Conservation (phyloP, 345 rosid species). For the Gossypium anomalum region DNA sequence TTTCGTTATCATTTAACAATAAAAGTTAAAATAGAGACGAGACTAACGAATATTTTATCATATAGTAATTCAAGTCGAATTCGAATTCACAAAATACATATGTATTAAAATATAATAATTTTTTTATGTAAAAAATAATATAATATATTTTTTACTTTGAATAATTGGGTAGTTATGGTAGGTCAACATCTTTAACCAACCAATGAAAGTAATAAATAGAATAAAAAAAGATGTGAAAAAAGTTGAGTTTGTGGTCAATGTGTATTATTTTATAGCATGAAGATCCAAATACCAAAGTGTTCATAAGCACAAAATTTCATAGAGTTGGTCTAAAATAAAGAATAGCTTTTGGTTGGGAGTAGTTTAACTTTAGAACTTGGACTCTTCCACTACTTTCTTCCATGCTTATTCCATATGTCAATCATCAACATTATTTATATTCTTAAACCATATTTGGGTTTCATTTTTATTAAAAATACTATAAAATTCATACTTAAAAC, state of each 20-base stretch:
- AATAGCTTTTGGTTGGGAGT: background rate
- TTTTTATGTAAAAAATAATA: background rate
- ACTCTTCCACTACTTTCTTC: background rate
- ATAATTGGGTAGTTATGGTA: background rate
- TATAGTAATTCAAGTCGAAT: background rate
- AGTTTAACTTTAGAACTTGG: constrained; percentile 5
- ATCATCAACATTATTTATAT: background rate
- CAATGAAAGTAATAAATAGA: background rate
- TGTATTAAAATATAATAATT: no score
- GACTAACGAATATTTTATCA: no score
- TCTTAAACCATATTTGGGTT: no score
- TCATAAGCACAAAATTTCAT: background rate
- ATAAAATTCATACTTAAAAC: no score
- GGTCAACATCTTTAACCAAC: background rate
- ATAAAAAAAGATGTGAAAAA: background rate
- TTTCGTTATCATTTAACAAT: no score
- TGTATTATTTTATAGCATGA: background rate
- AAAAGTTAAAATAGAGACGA: no score
- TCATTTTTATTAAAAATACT: no score
- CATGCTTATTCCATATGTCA: background rate
- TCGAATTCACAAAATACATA: no score
- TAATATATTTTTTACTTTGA: background rate
- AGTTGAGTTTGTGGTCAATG: background rate
- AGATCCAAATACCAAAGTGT: background rate
- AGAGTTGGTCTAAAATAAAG: background rate